Evolutionary conservation across 1,284 basidiomycete species (phyloP), one percentile per base, ranked within the genome.

Genomic region (Ustilago esculenta): DNA sequence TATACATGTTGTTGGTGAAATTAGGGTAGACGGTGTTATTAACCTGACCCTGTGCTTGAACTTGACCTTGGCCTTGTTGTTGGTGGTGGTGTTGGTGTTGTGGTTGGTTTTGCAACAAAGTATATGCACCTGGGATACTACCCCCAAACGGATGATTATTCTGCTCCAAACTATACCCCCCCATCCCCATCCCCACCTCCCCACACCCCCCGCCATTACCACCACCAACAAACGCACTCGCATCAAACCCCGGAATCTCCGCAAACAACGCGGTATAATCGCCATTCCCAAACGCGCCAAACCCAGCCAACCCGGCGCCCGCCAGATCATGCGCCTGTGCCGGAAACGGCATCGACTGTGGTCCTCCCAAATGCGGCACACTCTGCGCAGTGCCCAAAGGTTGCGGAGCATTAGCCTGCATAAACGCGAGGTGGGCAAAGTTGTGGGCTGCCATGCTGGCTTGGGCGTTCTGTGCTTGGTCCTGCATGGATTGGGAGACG

Each of bases 341-440:
- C 2, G 73, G 73, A 52, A 75, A 75, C 11, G 73, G 73, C 73
- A 75, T 75, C 18, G 66, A 70, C 44, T 75, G 73, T 27, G 73
- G 73, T 7, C 73, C 73, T 27, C 73, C 73, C 5, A 75, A 67
- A 42, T 75, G 73, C 11, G 73, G 65, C 20, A 72, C 54, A 32
- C 61, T 67, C 44, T 72, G 70, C 7, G 64, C 53, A 1, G 60
- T 54, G 17, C 73, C 73, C 2, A 75, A 42, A 5, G 66, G 66
- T 43, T 73, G 70, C 18, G 70, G 63, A 27, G 57, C 53, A 17
- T 57, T 60, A 49, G 30, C n/a, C 45, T 61, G 61, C 48, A 65
- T 33, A 21, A 70, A 66, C 14, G 53, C 53, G 9, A 73, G 52
- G 17, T 69, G 47, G 48, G 58, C 60, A 46, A 73, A 73, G 37